Percentiles rank a stretch among this genome's conserved stretches.
These are phyloP conservation scores for Capsella rubella DNA, from an alignment of 441 rosid species.

Conservation along the genomic window DNA sequence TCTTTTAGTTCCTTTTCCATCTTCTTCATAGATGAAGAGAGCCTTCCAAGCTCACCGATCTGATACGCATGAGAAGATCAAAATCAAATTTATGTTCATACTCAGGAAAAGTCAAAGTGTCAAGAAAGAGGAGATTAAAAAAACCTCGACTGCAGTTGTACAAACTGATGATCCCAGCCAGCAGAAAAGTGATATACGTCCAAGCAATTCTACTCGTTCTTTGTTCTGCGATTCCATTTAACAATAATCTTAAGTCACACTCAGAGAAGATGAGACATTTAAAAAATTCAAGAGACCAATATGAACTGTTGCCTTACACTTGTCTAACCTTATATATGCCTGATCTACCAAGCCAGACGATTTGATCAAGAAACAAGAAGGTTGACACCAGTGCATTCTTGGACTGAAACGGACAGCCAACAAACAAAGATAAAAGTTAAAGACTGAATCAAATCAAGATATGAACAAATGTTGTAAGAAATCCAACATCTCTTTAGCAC, in stretches of 20 bases:
- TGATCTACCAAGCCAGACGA: conserved; percentile 94
- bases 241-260: conserved; percentile 15
- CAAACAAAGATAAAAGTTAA: conserved; percentile 16
- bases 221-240: conserved; percentile 62
- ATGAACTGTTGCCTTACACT: not conserved
- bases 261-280: not conserved
- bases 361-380: conserved; percentile 96
- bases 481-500: conserved; percentile 41
- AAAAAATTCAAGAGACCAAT: conserved; percentile 12
- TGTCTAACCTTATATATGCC: conserved; percentile 84
- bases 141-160: conserved; percentile 87
- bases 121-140: conserved; percentile 26
- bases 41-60: conserved; percentile 91
- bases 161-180: conserved; percentile 92
- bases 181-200: conserved; percentile 90
- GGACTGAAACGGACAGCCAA: conserved; percentile 59
- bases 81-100: conserved; percentile 5
- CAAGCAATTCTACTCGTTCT: conserved; percentile 81
- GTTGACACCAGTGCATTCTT: conserved; percentile 89
- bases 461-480: conserved; percentile 2
- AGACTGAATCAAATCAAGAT: not conserved
- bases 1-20: conserved; percentile 76
- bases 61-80: conserved; percentile 38
- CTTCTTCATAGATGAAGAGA: conserved; percentile 80
- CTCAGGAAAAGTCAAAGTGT: conserved; percentile 3